A percentile compares a stretch with the other conserved stretches of the same genome.
Evolutionary conservation across 805 yeast species (phyloP).

Genomic region (Yamadazyma phyllophila): DNA sequence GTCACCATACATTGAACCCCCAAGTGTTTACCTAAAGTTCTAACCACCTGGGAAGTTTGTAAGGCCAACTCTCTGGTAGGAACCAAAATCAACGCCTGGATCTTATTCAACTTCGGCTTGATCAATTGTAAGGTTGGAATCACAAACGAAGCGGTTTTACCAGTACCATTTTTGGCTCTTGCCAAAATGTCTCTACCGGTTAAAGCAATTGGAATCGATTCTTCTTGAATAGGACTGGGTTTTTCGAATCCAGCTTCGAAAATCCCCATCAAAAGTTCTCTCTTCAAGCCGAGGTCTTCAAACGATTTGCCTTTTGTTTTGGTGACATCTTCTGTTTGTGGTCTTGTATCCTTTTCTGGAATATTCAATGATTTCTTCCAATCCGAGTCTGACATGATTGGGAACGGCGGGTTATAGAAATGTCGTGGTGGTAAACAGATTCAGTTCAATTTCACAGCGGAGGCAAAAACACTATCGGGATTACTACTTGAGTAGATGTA

Average conservation of each 20-base stretch:
- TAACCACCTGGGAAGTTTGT: conserved; percentile 96
- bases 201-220: conserved; percentile 91
- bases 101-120: conserved; percentile 77
- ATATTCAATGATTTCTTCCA: conserved; percentile 77
- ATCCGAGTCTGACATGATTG: conserved; percentile 8
- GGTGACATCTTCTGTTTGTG: conserved; percentile 94
- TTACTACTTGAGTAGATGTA: not conserved
- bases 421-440: no score
- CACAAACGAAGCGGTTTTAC: conserved; percentile 96
- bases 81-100: conserved; percentile 89
- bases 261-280: conserved; percentile 96
- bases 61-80: conserved; percentile 98
- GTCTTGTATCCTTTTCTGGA: conserved; percentile 87
- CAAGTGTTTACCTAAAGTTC: conserved; percentile 91
- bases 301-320: conserved; percentile 87
- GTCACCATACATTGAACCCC: conserved; percentile 95
- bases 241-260: conserved; percentile 98
- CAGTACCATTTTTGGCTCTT: conserved; percentile 98
- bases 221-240: conserved; percentile 98
- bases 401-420: not conserved
- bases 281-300: conserved; percentile 87
- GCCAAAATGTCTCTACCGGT: conserved; percentile 96
- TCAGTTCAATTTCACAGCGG: no score
- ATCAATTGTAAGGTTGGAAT: conserved; percentile 90
- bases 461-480: no score